phyloP scores from a whole-genome alignment of 208 protist genomes.

The Herpetomonas samuelpessoai region DNA sequence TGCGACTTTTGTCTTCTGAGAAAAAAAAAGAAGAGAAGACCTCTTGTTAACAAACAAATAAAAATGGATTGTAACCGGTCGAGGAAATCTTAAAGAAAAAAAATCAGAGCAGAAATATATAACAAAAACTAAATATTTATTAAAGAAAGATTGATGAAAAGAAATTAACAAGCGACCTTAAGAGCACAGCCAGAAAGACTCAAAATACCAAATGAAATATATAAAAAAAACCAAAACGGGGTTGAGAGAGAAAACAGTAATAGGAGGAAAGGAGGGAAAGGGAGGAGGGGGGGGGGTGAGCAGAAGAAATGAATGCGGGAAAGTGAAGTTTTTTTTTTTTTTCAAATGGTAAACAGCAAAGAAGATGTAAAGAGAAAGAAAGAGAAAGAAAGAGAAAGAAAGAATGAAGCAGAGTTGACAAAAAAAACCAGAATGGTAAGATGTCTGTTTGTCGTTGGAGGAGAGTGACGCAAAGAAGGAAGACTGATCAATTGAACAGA shows the following conservation, averaged over 20 bases:
- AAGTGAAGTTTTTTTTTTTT: neutral
- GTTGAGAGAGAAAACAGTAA: too few relatives aligned
- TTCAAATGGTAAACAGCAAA: too few relatives aligned
- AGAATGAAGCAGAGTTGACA: slow-evolving; percentile 7
- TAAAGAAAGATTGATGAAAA: neutral
- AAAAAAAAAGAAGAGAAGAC: too few relatives aligned
- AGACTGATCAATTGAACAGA: too few relatives aligned
- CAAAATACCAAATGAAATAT: slow-evolving; percentile 2
- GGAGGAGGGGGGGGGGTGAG: neutral
- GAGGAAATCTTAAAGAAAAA: too few relatives aligned
- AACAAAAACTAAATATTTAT: slow-evolving; percentile 5
- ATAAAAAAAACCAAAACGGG: neutral
- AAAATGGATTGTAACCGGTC: too few relatives aligned
- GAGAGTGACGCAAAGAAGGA: too few relatives aligned
- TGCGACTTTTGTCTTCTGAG: too few relatives aligned
- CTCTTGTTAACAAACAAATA: too few relatives aligned
- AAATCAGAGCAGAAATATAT: neutral
- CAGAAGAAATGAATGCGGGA: too few relatives aligned
- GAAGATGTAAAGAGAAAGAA: neutral
- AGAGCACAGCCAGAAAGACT: neutral
- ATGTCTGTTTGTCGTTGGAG: too few relatives aligned
- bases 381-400: slow-evolving; percentile 7
- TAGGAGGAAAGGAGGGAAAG: neutral
- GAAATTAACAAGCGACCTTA: neutral
- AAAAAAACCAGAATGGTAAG: neutral